Evolutionary conservation across 805 yeast genomes (phyloP).

Genomic region (Lachancea fermentati): DNA sequence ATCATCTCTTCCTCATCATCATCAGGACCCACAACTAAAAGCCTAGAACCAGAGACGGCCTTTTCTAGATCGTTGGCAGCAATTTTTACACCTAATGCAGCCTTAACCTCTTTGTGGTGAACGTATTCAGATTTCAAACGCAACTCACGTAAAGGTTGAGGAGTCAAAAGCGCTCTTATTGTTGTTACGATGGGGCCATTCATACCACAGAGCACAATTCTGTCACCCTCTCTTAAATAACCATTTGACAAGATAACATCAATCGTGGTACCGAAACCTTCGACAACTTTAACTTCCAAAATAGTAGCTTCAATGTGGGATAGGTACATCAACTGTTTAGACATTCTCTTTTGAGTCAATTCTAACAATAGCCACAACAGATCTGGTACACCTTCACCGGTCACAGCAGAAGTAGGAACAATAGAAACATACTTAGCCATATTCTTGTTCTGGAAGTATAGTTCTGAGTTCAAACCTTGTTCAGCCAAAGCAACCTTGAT

Average conservation of each 20-base stretch:
- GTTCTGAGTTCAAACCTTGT: conserved; percentile 96
- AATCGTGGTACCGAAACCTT: conserved; percentile 97
- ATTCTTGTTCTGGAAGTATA: conserved; percentile 92
- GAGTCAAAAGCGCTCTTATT: conserved; percentile 92
- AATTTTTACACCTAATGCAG: conserved; percentile 97
- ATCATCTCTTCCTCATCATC: conserved; percentile 96
- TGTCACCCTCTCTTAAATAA: conserved; percentile 88
- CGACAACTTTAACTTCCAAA: conserved; percentile 94
- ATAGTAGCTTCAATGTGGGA: conserved; percentile 89
- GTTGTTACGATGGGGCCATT: conserved; percentile 97
- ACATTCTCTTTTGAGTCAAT: conserved; percentile 97
- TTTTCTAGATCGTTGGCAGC: conserved; percentile 97
- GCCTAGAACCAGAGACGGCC: conserved; percentile 98
- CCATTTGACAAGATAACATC: conserved; percentile 98
- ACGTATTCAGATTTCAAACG: conserved; percentile 95
- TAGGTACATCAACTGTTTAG: conserved; percentile 94
- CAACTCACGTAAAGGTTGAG: conserved; percentile 94
- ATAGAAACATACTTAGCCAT: conserved; percentile 89
- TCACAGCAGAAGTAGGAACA: conserved; percentile 97
- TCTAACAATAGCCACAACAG: conserved; percentile 91
- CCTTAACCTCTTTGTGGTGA: conserved; percentile 96
- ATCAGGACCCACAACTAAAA: conserved; percentile 90
- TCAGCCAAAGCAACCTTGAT: conserved; percentile 91
- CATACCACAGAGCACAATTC: conserved; percentile 93
- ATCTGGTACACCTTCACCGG: conserved; percentile 99